A percentile compares a stretch with the other conserved stretches of the same genome.
phyloP scores from a whole-genome alignment of 257 asterid species.

The Jaltomata sinuosa region DNA sequence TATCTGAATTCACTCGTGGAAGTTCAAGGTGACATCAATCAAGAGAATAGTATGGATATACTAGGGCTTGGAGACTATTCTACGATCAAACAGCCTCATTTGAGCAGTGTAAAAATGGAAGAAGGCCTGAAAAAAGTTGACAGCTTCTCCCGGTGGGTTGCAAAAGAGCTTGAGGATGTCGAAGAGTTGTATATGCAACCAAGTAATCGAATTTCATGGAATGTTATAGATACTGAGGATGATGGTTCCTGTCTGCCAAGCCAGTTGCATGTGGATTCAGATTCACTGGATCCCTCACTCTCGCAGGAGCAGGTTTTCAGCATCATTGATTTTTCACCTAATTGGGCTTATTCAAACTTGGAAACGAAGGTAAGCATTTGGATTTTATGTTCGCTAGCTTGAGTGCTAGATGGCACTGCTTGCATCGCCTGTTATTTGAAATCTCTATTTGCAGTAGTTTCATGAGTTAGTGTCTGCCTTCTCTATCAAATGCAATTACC shows the following conservation, averaged over 20 bases:
- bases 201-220: conserved; percentile 60
- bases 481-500: neutral
- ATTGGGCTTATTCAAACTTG: conserved; percentile 57
- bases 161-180: conserved; percentile 70
- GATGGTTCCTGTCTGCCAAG: conserved; percentile 43
- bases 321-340: conserved; percentile 65
- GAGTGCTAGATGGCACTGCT: neutral
- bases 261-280: conserved; percentile 57
- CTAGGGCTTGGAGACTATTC: conserved; percentile 39
- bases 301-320: conserved; percentile 82
- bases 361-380: conserved; percentile 50
- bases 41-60: conserved; percentile 30
- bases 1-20: conserved; percentile 32
- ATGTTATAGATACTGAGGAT: conserved; percentile 50
- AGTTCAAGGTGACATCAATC: conserved; percentile 19
- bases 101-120: conserved; percentile 44
- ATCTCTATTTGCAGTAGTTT: neutral
- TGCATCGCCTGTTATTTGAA: neutral
- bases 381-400: neutral
- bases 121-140: conserved; percentile 91
- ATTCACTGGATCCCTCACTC: conserved; percentile 60
- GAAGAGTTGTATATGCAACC: conserved; percentile 55
- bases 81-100: conserved; percentile 45
- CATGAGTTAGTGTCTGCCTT: neutral
- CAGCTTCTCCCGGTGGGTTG: conserved; percentile 92